Evolutionary conservation across 2,329 filamentous ascomycete species (phyloP).

Genomic region (Cadophora gregata): DNA sequence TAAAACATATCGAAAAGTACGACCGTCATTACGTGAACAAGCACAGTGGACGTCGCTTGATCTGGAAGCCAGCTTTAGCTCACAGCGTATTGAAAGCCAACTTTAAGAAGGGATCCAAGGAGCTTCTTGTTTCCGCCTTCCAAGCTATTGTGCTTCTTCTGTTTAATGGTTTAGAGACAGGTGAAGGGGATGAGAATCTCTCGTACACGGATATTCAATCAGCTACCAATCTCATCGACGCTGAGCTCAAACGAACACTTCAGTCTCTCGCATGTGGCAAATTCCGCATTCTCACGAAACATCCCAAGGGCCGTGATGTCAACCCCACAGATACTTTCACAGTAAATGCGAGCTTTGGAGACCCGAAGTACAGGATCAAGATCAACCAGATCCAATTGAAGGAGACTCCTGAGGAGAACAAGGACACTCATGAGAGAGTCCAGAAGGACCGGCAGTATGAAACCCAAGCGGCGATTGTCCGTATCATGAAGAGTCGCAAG

Average conservation of each 20-base stretch:
- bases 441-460: conserved; percentile 91
- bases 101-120: conserved; percentile 82
- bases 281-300: conserved; percentile 81
- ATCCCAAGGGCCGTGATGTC: conserved; percentile 84
- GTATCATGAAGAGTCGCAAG: conserved; percentile 97
- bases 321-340: conserved; percentile 80
- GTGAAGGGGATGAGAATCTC: conserved; percentile 59
- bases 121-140: conserved; percentile 88
- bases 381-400: conserved; percentile 99
- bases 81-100: conserved; percentile 84
- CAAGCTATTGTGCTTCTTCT: conserved; percentile 90
- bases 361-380: conserved; percentile 89
- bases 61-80: conserved; percentile 92
- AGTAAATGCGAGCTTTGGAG: conserved; percentile 77
- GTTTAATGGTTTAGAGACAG: conserved; percentile 75
- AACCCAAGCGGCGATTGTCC: conserved; percentile 94
- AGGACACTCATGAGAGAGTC: conserved; percentile 89
- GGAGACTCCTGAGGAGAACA: conserved; percentile 94
- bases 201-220: conserved; percentile 77
- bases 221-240: conserved; percentile 75
- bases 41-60: conserved; percentile 83
- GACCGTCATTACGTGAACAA: conserved; percentile 87
- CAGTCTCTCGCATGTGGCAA: conserved; percentile 95
- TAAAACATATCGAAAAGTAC: conserved; percentile 79
- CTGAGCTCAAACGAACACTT: conserved; percentile 85